phyloP scores from a whole-genome alignment of 192 early-diverging fungal genomes.

The Linnemannia elongata region DNA sequence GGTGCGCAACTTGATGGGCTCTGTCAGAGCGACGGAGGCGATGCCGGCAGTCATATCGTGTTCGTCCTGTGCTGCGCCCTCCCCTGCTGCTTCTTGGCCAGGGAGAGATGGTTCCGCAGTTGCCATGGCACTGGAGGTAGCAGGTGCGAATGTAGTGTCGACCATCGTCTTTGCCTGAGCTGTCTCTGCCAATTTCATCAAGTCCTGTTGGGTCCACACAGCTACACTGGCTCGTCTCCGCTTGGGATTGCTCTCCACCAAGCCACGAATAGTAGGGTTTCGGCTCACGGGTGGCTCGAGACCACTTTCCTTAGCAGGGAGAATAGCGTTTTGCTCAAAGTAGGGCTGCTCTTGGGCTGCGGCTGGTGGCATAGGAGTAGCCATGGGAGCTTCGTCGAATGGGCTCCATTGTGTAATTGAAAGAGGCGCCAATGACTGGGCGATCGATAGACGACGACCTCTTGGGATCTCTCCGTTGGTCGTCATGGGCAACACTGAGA shows the following conservation, averaged over 20 bases:
- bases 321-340: slow-evolving; percentile 12
- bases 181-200: slow-evolving; percentile 75
- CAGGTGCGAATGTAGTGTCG: slow-evolving; percentile 1
- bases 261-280: slow-evolving; percentile 44
- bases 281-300: slow-evolving; percentile 55
- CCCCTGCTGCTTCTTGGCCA: neutral
- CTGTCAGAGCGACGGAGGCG: neutral
- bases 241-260: slow-evolving; percentile 50
- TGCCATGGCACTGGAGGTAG: slow-evolving; percentile 18
- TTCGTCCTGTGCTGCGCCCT: neutral
- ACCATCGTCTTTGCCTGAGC: slow-evolving; percentile 28
- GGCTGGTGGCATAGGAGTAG: neutral
- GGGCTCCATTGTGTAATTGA: neutral
- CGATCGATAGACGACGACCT: neutral
- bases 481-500: neutral
- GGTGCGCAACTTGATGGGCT: slow-evolving; percentile 12
- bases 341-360: neutral
- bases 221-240: slow-evolving; percentile 78
- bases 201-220: slow-evolving; percentile 81
- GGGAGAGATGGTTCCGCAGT: neutral
- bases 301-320: slow-evolving; percentile 22
- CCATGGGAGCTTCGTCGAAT: neutral
- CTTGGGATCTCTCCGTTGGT: neutral
- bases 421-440: neutral
- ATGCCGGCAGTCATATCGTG: neutral